Evolutionary conservation across 2,329 filamentous ascomycete genomes (phyloP).

Genomic region (Fusarium floridanum): DNA sequence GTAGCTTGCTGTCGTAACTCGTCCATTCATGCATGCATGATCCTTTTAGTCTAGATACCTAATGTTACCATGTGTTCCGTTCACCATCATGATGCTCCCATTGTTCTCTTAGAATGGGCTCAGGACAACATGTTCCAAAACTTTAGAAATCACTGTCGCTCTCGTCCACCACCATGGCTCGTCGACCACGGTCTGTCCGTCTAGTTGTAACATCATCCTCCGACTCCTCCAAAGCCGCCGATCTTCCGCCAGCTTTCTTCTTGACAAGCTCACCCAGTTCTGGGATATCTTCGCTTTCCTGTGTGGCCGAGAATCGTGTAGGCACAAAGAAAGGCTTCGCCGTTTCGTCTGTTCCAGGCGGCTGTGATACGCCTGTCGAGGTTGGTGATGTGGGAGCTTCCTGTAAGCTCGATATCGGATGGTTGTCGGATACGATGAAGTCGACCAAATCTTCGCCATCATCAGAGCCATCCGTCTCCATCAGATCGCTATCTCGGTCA

Average conservation of each 20-base stretch:
- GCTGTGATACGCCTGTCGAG: conserved; percentile 33
- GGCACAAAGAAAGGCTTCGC: conserved; percentile 55
- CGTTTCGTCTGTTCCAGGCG: conserved; percentile 28
- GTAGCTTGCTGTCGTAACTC: conserved; percentile 18
- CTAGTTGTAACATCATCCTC: conserved; percentile 36
- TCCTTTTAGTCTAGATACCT: conserved; percentile 33
- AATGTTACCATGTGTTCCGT: conserved; percentile 28
- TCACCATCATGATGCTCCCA: conserved; percentile 15
- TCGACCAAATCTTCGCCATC: conserved; percentile 64
- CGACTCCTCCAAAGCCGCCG: conserved; percentile 16
- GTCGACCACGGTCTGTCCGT: conserved; percentile 42
- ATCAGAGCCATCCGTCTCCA: conserved; percentile 62
- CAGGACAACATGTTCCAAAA: neutral
- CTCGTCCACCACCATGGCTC: conserved; percentile 48
- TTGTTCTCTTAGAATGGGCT: conserved; percentile 5
- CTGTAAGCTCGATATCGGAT: conserved; percentile 53
- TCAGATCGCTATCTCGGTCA: conserved; percentile 61
- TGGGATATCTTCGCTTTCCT: conserved; percentile 57
- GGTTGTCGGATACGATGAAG: conserved; percentile 69
- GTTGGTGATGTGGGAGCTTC: conserved; percentile 49
- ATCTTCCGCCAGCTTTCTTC: conserved; percentile 8
- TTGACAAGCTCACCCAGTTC: conserved; percentile 50
- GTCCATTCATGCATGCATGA: conserved; percentile 26
- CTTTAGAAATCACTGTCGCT: conserved; percentile 49
- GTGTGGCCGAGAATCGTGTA: conserved; percentile 54